Evolutionary conservation across 768 basidiomycete genomes (phyloP).

Genomic region (Tylopilus subfusipes): DNA sequence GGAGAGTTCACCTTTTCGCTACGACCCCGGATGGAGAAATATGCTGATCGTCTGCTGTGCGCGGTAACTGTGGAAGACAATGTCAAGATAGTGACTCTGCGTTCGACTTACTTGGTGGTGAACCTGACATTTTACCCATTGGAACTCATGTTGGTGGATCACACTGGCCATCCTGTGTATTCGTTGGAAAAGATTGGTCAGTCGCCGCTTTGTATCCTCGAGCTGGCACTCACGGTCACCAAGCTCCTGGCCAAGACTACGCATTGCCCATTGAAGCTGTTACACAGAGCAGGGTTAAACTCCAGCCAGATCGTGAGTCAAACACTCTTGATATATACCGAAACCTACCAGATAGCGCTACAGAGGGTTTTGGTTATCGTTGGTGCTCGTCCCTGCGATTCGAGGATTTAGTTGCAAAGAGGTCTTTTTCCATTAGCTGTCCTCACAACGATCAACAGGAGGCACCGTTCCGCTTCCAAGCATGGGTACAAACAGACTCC

Average conservation of each 20-base stretch:
- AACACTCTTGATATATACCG: neutral
- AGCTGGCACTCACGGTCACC: slow-evolving; percentile 56
- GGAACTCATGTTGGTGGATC: slow-evolving; percentile 87
- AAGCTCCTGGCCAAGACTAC: slow-evolving; percentile 83
- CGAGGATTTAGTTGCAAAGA: slow-evolving; percentile 76
- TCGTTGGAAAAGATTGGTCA: slow-evolving; percentile 78
- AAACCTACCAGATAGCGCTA: neutral
- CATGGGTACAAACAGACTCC: slow-evolving; percentile 76
- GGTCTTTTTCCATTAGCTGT: slow-evolving; percentile 77
- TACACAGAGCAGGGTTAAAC: slow-evolving; percentile 70
- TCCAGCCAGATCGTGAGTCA: slow-evolving; percentile 88
- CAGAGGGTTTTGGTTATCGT: slow-evolving; percentile 95
- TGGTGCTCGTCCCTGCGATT: slow-evolving; percentile 89
- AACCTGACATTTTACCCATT: slow-evolving; percentile 90
- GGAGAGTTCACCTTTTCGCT: slow-evolving; percentile 87
- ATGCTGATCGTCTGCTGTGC: slow-evolving; percentile 78
- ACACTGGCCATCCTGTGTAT: slow-evolving; percentile 74
- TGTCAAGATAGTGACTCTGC: slow-evolving; percentile 89
- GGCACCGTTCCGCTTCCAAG: slow-evolving; percentile 92
- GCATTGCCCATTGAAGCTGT: slow-evolving; percentile 89
- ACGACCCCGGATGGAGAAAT: slow-evolving; percentile 73
- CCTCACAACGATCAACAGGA: slow-evolving; percentile 77
- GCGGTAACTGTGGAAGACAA: slow-evolving; percentile 89
- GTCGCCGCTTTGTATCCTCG: slow-evolving; percentile 18
- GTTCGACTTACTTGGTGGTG: slow-evolving; percentile 89